A percentile compares a stretch with the other conserved stretches of the same genome.
Conservation (phyloP, 257 asterid genomes). For the Nicotiana benthamiana region DNA sequence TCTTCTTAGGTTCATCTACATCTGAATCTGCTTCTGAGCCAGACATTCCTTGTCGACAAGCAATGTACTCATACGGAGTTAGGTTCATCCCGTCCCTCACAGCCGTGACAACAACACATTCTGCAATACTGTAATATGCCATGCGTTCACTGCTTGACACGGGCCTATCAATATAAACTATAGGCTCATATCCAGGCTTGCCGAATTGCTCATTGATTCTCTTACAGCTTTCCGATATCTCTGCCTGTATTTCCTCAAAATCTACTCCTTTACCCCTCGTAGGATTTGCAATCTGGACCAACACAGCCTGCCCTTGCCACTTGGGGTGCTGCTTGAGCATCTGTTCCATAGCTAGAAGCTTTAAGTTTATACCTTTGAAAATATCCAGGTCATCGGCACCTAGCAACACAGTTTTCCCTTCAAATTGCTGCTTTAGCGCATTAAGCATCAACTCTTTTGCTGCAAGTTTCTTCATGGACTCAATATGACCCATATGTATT, state of each 20-base stretch:
- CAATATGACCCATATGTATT: conserved; percentile 81
- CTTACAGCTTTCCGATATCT: conserved; percentile 57
- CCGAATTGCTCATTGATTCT: conserved; percentile 61
- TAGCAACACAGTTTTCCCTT: conserved; percentile 68
- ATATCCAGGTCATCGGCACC: conserved; percentile 91
- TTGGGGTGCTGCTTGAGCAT: conserved; percentile 69
- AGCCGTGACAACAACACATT: conserved; percentile 83
- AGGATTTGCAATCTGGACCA: conserved; percentile 78
- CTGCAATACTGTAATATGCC: conserved; percentile 84
- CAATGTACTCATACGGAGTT: conserved; percentile 81
- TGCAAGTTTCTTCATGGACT: conserved; percentile 59
- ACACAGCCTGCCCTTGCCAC: conserved; percentile 78
- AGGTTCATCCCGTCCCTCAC: conserved; percentile 93
- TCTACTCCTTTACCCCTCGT: conserved; percentile 71
- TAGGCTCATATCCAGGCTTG: conserved; percentile 73
- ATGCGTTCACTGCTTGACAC: conserved; percentile 68
- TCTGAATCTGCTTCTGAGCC: conserved; percentile 41
- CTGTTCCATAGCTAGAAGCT: conserved; percentile 78
- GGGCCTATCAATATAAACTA: conserved; percentile 45
- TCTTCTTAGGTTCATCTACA: conserved; percentile 56
- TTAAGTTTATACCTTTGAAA: conserved; percentile 82
- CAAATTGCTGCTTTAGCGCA: conserved; percentile 61
- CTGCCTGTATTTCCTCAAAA: conserved; percentile 52
- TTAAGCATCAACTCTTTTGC: conserved; percentile 59
- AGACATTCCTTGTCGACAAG: conserved; percentile 64